Conservation (phyloP, 768 basidiomycete species). For the Tricholoma furcatifolium region DNA sequence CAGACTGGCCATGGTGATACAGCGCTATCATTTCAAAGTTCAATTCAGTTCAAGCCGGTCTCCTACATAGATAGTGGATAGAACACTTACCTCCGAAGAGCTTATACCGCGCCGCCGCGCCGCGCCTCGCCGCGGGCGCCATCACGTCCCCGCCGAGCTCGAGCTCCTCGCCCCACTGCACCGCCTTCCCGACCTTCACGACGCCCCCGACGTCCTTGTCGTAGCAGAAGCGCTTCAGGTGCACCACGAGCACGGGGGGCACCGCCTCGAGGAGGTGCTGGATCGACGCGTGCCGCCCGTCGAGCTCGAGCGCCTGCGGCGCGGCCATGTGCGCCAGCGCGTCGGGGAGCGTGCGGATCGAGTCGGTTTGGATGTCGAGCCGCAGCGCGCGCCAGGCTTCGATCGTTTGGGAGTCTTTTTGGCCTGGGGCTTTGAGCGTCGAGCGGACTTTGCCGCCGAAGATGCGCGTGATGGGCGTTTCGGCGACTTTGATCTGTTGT, state of each 20-base stretch:
- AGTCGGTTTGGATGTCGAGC: slow-evolving; percentile 73
- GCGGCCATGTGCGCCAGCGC: slow-evolving; percentile 76
- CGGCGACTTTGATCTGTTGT: slow-evolving; percentile 67
- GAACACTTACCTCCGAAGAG: slow-evolving; percentile 73
- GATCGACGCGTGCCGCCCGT: slow-evolving; percentile 66
- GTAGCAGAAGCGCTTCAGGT: slow-evolving; percentile 90
- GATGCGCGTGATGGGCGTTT: slow-evolving; percentile 87
- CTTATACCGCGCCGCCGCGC: slow-evolving; percentile 60
- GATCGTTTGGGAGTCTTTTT: slow-evolving; percentile 82
- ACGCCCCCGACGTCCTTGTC: slow-evolving; percentile 73
- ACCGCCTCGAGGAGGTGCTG: slow-evolving; percentile 74
- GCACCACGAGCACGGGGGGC: slow-evolving; percentile 82
- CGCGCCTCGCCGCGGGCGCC: slow-evolving; percentile 45
- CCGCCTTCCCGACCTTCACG: slow-evolving; percentile 82
- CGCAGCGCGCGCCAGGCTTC: slow-evolving; percentile 91
- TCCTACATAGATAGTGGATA: too few relatives aligned
- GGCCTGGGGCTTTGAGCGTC: slow-evolving; percentile 74
- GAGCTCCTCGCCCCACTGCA: slow-evolving; percentile 75
- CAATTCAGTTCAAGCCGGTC: background rate
- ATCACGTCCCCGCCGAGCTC: slow-evolving; percentile 75
- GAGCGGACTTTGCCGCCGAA: slow-evolving; percentile 94
- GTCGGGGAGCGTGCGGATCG: slow-evolving; percentile 74
- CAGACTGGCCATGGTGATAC: slow-evolving; percentile 91
- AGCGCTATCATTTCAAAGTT: slow-evolving; percentile 47
- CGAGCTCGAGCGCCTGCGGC: slow-evolving; percentile 79